These are phyloP conservation scores for Astrephomene gubernaculifera DNA, from an alignment of 139 green algal genomes.

Conservation along the genomic window DNA sequence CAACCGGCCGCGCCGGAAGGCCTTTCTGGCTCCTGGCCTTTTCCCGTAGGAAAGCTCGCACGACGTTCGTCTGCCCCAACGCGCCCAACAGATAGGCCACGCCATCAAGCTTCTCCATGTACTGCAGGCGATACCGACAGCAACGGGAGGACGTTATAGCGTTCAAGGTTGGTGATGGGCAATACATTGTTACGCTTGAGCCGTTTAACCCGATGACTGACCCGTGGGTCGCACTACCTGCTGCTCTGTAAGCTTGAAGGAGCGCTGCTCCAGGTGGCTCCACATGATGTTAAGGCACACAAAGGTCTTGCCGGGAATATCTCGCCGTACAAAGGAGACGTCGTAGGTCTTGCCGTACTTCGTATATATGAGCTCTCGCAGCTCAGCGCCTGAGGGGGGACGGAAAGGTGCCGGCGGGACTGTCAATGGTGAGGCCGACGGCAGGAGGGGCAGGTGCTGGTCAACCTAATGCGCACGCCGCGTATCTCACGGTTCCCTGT, in stretches of 20 bases:
- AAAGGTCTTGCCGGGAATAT: conserved; percentile 69
- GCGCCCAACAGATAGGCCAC: conserved; percentile 58
- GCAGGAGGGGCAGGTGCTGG: too few relatives aligned
- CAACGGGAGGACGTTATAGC: not conserved
- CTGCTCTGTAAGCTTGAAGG: conserved; percentile 64
- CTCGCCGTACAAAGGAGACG: conserved; percentile 60
- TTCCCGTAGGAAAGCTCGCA: conserved; percentile 54
- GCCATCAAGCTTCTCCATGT: conserved; percentile 68
- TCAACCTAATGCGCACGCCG: too few relatives aligned
- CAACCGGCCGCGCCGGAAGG: conserved; percentile 61
- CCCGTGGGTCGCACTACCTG: not conserved
- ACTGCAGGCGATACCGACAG: too few relatives aligned
- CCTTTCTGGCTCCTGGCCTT: conserved; percentile 58
- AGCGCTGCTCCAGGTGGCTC: conserved; percentile 64
- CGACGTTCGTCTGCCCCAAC: conserved; percentile 63
- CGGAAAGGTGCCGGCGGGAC: too few relatives aligned
- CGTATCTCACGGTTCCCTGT: too few relatives aligned
- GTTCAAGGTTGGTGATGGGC: not conserved
- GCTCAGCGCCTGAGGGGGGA: conserved; percentile 46
- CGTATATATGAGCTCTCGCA: conserved; percentile 54
- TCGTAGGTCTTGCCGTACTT: conserved; percentile 72
- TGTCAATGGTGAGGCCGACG: too few relatives aligned
- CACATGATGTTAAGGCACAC: conserved; percentile 69
- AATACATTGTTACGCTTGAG: not conserved
- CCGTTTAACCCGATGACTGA: not conserved